Evolutionary conservation across 495 filamentous ascomycete genomes (phyloP), one percentile per base, ranked within the genome.

Genomic region (Umbilicaria muhlenbergii): DNA sequence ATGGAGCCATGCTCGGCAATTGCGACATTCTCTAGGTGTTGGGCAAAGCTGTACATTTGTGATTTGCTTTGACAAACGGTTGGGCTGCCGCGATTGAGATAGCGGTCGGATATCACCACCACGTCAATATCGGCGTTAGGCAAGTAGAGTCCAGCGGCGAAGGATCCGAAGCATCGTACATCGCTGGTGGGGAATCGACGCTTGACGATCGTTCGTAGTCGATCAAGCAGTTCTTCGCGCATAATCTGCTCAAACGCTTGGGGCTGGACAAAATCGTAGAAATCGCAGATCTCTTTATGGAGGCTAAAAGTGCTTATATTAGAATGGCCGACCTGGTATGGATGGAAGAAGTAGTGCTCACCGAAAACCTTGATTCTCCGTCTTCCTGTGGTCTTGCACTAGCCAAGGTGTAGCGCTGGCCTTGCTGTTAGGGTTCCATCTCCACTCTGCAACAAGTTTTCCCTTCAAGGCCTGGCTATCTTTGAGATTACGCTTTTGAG

Each of bases 41-140:
- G 46, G 6, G 60, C 58, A 44, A 91, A 73, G 6, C 43, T 51
- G 11, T 46, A 66, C 21, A 75, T 66, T 39, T 68, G 60, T 0
- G 54, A 59, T 14, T 59, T 66, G 19, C 52, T 54, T 41, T 70
- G 65, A 24, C 68, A 65, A 33, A 71, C 65, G 3, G 52, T 57
- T 40, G 57, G 66, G 5, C 51, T 43, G 3, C 69, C 68, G 18
- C 53, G 54, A 0, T 60, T 51, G 8, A 68, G 58, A 52, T 73
- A 88, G n/a, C 53, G 54, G 0, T 71, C 55, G 0, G 87, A 91
- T 32, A 88, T 68, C n/a, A 87, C 64, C 3, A 92, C 89, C 32
- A 96, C 64, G 58, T 98, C 91, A 69, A 98, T 88, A 59, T 98
- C 91, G 4, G 78, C 83, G 1, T 78, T 91, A 0, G 91, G 91